A percentile compares a stretch with the other conserved stretches of the same genome.
These are phyloP conservation scores for Hypoxylon sp. DNA, from an alignment of 2,329 filamentous ascomycete species.

Conservation along the genomic window DNA sequence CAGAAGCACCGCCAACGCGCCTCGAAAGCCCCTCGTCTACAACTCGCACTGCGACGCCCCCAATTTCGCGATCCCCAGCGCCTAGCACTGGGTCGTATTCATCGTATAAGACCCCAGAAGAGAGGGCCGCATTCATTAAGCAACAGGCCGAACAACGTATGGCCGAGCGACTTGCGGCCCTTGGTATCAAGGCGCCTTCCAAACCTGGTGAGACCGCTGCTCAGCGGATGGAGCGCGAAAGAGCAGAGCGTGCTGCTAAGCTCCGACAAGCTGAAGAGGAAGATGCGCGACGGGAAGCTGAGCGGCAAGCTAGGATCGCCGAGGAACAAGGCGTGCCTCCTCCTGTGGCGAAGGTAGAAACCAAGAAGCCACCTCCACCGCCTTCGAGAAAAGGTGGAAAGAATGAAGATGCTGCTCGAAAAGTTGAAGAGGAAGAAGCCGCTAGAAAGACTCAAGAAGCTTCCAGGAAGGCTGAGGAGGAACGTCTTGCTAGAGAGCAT, in stretches of 20 bases:
- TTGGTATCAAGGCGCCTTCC: constrained; percentile 87
- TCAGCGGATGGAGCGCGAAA: constrained; percentile 90
- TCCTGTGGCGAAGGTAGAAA: constrained; percentile 66
- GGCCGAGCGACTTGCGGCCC: constrained; percentile 93
- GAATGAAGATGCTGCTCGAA: constrained; percentile 63
- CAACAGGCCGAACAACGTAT: constrained; percentile 97
- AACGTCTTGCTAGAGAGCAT: constrained; percentile 78
- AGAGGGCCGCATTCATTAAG: constrained; percentile 95
- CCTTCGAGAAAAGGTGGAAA: constrained; percentile 80
- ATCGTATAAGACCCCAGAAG: constrained; percentile 90
- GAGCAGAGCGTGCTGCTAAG: constrained; percentile 87
- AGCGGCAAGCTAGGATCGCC: constrained; percentile 85
- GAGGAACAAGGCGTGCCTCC: constrained; percentile 79
- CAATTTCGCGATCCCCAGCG: constrained; percentile 60
- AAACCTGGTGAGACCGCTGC: constrained; percentile 85
- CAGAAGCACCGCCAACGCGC: constrained; percentile 63
- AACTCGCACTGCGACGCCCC: constrained; percentile 69
- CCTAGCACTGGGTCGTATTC: constrained; percentile 78
- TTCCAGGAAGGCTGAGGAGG: constrained; percentile 70
- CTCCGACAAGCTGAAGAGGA: constrained; percentile 93
- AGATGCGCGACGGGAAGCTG: constrained; percentile 88
- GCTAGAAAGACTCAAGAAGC: constrained; percentile 57
- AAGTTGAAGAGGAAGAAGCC: constrained; percentile 66
- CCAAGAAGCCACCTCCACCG: constrained; percentile 81
- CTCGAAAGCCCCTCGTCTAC: constrained; percentile 68